Evolutionary conservation across 2,329 filamentous ascomycete genomes (phyloP).

Genomic region (Pyrenophora graminea): DNA sequence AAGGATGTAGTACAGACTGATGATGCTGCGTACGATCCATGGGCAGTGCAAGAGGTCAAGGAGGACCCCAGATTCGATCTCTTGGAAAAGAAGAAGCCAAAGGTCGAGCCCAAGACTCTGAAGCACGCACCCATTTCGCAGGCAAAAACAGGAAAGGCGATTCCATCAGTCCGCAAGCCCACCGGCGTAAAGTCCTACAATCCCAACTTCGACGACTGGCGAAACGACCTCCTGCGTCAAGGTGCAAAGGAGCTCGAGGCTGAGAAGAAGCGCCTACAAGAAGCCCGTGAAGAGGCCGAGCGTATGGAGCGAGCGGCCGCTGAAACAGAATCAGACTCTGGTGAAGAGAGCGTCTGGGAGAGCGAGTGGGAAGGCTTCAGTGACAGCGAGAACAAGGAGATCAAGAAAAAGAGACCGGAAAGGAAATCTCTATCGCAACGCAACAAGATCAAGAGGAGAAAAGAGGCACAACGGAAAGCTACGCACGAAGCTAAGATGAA

Average conservation of each 20-base stretch:
- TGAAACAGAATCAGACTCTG: conserved; percentile 73
- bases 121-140: conserved; percentile 79
- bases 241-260: conserved; percentile 77
- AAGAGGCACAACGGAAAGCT: conserved; percentile 78
- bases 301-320: conserved; percentile 72
- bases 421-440: conserved; percentile 85
- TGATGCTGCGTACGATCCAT: conserved; percentile 74
- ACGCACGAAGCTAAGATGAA: conserved; percentile 78
- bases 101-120: conserved; percentile 74
- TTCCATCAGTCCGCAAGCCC: conserved; percentile 79
- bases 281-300: conserved; percentile 68
- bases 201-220: conserved; percentile 84
- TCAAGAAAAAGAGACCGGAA: conserved; percentile 74
- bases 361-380: conserved; percentile 71
- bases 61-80: conserved; percentile 65
- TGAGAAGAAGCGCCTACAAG: conserved; percentile 73
- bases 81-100: conserved; percentile 66
- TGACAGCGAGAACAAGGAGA: conserved; percentile 57
- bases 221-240: conserved; percentile 72
- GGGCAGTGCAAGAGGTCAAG: conserved; percentile 61
- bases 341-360: conserved; percentile 93
- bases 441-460: conserved; percentile 85
- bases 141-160: conserved; percentile 75
- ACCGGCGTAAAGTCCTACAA: conserved; percentile 90
- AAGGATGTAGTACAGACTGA: conserved; percentile 59